Evolutionary conservation across 2,329 filamentous ascomycete species (phyloP), one percentile per base, ranked within the genome.

Genomic region (Pyrenophora graminea): DNA sequence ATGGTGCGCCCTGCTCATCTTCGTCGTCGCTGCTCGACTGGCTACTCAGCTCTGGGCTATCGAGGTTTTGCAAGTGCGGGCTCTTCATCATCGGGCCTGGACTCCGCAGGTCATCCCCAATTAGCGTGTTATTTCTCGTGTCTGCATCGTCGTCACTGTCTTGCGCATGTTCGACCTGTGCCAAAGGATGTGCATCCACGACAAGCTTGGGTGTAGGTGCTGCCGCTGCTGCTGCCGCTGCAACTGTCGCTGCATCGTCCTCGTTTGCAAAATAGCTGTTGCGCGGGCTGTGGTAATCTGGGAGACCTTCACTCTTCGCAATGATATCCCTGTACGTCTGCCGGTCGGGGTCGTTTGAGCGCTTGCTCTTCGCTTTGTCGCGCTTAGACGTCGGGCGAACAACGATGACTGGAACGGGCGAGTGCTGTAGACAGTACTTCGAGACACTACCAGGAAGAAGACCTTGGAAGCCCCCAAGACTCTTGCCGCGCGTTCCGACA

Each of bases 361-460:
- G 86, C 77, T 96, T 96, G 52, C 83, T 82, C 75, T 94, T 95
- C 77, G 95, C 95, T 76, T 94, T 94, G 68, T 90, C 84, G 17
- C 92, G 87, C 76, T 95, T 95, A 55, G 89, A 88, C 27, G 88
- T 89, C 31, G 92, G 91, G 3, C 92, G 85, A 8, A 96, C 92
- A 27, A 97, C 92, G 25, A 96, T 92, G 6, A 96, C 92, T 1
- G 92, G 92, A 1, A 97, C 90, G 0, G 92, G 91, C 1, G 90
- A 96, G 71, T 96, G 92, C 69, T 97, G 92, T 10, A 96, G 81
- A 66, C 92, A 96, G 75, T 96, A 97, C 70, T 96, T 96, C 21
- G 90, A 95, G 38, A 96, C 92, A 0, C 89, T 94, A 58, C 91
- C 94, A 41, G 90, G 90, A 36, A 96, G 83, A 25, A 96, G 79